phyloP scores from a whole-genome alignment of 768 basidiomycete species.

The Tylopilus rubrobrunneus region DNA sequence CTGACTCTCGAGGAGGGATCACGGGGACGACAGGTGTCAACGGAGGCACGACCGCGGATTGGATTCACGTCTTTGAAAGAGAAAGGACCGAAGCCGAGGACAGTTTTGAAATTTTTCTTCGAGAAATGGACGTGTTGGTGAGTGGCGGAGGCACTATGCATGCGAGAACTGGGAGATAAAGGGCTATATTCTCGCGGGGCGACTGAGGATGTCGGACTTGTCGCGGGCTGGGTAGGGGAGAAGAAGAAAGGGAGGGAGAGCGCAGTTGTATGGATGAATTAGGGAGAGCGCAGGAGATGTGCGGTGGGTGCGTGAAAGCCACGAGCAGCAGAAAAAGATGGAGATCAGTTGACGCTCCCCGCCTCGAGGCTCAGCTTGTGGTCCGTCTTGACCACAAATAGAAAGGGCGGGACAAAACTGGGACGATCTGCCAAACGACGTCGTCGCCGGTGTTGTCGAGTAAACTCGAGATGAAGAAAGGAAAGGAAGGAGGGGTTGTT shows the following conservation, averaged over 20 bases:
- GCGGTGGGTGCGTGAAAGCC: constrained; percentile 34
- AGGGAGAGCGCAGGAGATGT: constrained; percentile 29
- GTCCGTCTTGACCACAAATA: constrained; percentile 18
- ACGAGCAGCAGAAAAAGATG: constrained; percentile 32
- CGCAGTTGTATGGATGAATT: constrained; percentile 28
- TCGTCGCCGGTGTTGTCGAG: constrained; percentile 11
- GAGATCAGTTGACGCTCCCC: constrained; percentile 18
- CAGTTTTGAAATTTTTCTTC: constrained; percentile 47
- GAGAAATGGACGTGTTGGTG: constrained; percentile 32
- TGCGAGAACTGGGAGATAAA: constrained; percentile 30
- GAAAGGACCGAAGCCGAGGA: constrained; percentile 40
- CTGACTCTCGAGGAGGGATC: constrained; percentile 38
- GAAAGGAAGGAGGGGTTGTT: constrained; percentile 18
- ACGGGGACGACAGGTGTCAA: constrained; percentile 25
- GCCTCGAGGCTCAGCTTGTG: constrained; percentile 31
- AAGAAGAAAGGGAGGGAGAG: constrained; percentile 25
- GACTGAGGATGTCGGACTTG: constrained; percentile 23
- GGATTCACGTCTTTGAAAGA: constrained; percentile 36
- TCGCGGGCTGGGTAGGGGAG: constrained; percentile 26
- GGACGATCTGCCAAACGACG: constrained; percentile 7
- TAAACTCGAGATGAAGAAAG: constrained; percentile 5
- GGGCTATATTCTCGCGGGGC: constrained; percentile 25
- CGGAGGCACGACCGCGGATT: constrained; percentile 27
- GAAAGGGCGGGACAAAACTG: constrained; percentile 15
- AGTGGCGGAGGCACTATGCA: constrained; percentile 41